Evolutionary conservation across 2,329 filamentous ascomycete genomes (phyloP).

Genomic region (Colletotrichum musae): DNA sequence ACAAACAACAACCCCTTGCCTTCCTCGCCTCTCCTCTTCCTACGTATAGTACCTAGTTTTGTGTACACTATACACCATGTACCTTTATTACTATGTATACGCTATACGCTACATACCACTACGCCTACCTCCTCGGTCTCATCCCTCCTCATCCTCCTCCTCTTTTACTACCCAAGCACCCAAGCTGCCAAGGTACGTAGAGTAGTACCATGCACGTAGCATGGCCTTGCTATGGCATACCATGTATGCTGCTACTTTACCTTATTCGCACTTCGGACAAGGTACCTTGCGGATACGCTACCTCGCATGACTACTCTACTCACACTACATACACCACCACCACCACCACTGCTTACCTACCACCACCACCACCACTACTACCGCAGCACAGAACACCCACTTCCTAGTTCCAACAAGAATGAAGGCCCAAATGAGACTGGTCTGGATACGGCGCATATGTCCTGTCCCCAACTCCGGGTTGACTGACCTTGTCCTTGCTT

Average conservation of each 20-base stretch:
- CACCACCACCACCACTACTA: conserved; percentile 9
- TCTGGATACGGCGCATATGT: conserved; percentile 22
- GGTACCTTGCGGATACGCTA: conserved; percentile 1
- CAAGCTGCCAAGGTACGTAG: too few species aligned
- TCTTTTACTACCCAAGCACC: not conserved
- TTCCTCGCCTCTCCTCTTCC: not conserved
- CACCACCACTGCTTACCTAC: conserved; percentile 18
- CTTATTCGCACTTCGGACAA: not conserved
- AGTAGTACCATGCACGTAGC: too few species aligned
- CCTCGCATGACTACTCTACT: not conserved
- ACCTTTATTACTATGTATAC: too few species aligned
- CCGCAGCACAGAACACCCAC: conserved; percentile 5
- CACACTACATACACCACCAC: conserved; percentile 29
- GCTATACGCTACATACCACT: not conserved
- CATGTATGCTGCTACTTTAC: not conserved
- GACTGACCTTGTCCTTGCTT: conserved; percentile 29
- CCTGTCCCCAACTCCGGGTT: conserved; percentile 34
- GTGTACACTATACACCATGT: too few species aligned
- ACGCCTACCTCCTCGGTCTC: not conserved
- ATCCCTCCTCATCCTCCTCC: not conserved
- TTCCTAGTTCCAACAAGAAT: not conserved
- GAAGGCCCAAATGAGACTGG: conserved; percentile 17
- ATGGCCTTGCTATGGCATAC: too few species aligned
- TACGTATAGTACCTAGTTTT: too few species aligned
- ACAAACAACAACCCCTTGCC: conserved; percentile 25